A percentile compares a stretch with the other conserved stretches of the same genome.
Evolutionary conservation across 768 basidiomycete species (phyloP).

Genomic region (Xerocomellus chrysenteron): DNA sequence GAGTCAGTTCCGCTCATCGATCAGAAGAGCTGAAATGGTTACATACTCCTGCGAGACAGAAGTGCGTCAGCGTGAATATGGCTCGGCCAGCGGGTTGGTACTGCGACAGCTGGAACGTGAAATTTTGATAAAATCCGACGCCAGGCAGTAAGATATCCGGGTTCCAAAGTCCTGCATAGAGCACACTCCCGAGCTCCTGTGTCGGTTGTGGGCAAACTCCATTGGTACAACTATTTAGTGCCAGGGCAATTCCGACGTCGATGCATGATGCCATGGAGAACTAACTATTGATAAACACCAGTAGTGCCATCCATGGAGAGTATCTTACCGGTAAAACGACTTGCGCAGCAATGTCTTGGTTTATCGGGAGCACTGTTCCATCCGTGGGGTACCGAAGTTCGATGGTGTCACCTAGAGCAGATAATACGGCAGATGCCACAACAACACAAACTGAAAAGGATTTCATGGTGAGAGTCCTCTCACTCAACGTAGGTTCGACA

Average conservation of each 20-base stretch:
- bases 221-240: conserved; percentile 16
- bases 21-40: background rate
- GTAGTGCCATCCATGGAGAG: no score
- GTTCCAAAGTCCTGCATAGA: conserved; percentile 22
- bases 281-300: conserved; percentile 2
- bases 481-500: background rate
- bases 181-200: conserved; percentile 14
- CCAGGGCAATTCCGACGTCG: conserved; percentile 21
- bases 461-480: conserved; percentile 5
- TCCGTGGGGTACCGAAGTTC: conserved; percentile 22
- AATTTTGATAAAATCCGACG: conserved; percentile 21
- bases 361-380: conserved; percentile 16
- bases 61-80: conserved; percentile 18
- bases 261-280: conserved; percentile 17
- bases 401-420: conserved; percentile 16
- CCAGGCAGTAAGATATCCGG: background rate
- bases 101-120: conserved; percentile 12
- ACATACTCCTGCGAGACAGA: conserved; percentile 18
- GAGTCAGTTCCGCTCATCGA: background rate
- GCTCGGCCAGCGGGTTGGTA: conserved; percentile 13
- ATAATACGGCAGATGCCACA: background rate
- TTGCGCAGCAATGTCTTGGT: conserved; percentile 15
- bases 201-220: conserved; percentile 16
- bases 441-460: background rate
- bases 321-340: conserved; percentile 16